Evolutionary conservation across 2,329 filamentous ascomycete genomes (phyloP).

Genomic region (Venturia nashicola): DNA sequence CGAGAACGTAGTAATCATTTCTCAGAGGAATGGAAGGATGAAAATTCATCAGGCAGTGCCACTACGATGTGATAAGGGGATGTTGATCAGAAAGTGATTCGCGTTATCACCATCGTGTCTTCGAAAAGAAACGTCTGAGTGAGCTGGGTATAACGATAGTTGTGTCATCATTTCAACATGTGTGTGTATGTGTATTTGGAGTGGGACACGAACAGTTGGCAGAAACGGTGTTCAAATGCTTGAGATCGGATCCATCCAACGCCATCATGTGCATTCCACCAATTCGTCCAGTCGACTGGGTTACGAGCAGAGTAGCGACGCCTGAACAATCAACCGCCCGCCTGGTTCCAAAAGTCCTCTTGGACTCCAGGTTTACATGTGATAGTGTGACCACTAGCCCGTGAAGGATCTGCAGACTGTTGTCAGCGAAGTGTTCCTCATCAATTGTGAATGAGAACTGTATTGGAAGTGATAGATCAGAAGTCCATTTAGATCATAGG

Average conservation of each 20-base stretch:
- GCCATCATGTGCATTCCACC: too few relatives aligned
- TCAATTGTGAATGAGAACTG: not conserved
- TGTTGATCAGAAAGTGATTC: conserved; percentile 43
- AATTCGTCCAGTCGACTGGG: too few relatives aligned
- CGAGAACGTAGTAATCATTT: not conserved
- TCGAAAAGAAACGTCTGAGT: conserved; percentile 69
- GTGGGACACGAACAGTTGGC: not conserved
- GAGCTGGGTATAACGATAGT: conserved; percentile 97
- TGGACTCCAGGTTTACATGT: not conserved
- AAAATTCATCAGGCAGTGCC: not conserved
- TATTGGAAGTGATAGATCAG: conserved; percentile 40
- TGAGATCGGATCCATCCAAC: too few relatives aligned
- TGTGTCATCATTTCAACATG: conserved; percentile 61
- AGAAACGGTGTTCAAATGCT: too few relatives aligned
- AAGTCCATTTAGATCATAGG: conserved; percentile 81
- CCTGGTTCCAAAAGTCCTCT: not conserved
- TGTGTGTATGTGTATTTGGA: not conserved
- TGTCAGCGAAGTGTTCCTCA: not conserved
- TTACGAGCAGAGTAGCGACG: too few relatives aligned
- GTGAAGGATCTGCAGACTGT: not conserved
- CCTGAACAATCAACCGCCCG: not conserved
- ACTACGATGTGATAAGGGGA: not conserved
- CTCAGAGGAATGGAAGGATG: not conserved
- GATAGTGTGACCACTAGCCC: not conserved
- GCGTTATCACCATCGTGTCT: conserved; percentile 81